Base-by-base conservation (phyloP, 345 rosid species). In the Syzygium grande region DNA sequence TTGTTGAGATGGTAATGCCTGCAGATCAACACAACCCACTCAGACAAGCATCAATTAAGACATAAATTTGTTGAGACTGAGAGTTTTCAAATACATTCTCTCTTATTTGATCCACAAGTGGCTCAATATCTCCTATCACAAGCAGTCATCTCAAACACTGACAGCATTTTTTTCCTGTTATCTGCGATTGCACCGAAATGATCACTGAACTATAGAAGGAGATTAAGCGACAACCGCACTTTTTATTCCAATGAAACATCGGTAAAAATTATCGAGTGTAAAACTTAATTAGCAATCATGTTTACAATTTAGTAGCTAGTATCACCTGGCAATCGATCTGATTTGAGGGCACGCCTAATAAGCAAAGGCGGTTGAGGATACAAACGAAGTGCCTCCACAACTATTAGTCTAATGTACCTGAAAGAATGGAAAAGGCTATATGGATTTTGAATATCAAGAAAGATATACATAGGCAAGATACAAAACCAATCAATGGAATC, bases 311-410 rank as follows among this genome's bases (percentile, higher is more conserved):
- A 27, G 30, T 59, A 59, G 21, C 43, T 34, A 52, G 51, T 30
- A 86, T 86, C 93, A 95, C 99, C 99, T 29, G 99, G 99, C 49
- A 97, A 90, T 73, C 89, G 90, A 87, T 96, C 98, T 51, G 95
- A 85, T 88, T 95, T 92, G 58, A 96, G 93, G 83, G 98, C 46
- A 52, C 98, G 98, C 89, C 99, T 92, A 86, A 97, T 96, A 34
- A 97, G 95, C 90, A 97, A 85, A 43, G 99, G 99, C 17, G 99
- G 99, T 87, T 97, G 98, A 91, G 99, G 99, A 92, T 92, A 97
- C 90, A 97, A 91, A 68, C 98, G 99, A 87, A 97, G 99, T 77
- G 96, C 34, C 95, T 97, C 99, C 21, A 93, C 97, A 87, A 96
- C 96, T 29, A 97, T 92, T 79, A 94, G 96, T 86, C 98, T 90